A percentile compares a stretch with the other conserved stretches of the same genome.
These are phyloP conservation scores for Pelargonium cotyledonis DNA, from an alignment of 441 rosid species.

Conservation along the genomic window DNA sequence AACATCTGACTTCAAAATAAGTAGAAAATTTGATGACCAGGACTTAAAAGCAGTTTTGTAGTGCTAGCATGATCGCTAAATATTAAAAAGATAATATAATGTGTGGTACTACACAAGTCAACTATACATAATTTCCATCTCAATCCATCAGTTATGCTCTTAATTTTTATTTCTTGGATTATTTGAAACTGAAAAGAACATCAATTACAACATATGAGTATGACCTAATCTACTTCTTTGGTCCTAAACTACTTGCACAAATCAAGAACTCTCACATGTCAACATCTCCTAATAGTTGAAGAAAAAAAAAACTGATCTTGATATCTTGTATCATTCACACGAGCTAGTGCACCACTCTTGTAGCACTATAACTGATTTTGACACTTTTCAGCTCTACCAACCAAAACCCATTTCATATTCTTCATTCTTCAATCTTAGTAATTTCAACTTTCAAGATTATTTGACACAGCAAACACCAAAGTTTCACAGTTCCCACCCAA, in stretches of 20 bases:
- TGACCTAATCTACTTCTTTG: neutral
- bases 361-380: neutral
- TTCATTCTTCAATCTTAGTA: neutral
- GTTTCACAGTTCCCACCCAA: neutral
- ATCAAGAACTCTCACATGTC: neutral
- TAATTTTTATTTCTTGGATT: neutral
- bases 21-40: slow-evolving; percentile 5
- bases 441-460: neutral
- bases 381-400: neutral
- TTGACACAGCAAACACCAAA: neutral
- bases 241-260: neutral
- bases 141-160: neutral
- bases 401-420: neutral
- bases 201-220: neutral
- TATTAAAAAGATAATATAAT: too few relatives aligned
- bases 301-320: too few relatives aligned
- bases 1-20: slow-evolving; percentile 1
- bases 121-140: neutral
- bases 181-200: neutral
- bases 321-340: neutral
- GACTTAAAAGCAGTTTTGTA: neutral
- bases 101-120: too few relatives aligned
- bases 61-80: neutral
- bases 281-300: neutral
- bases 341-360: neutral